These are phyloP conservation scores for Aphanocladium album DNA, from an alignment of 2,329 filamentous ascomycete species.

Conservation along the genomic window DNA sequence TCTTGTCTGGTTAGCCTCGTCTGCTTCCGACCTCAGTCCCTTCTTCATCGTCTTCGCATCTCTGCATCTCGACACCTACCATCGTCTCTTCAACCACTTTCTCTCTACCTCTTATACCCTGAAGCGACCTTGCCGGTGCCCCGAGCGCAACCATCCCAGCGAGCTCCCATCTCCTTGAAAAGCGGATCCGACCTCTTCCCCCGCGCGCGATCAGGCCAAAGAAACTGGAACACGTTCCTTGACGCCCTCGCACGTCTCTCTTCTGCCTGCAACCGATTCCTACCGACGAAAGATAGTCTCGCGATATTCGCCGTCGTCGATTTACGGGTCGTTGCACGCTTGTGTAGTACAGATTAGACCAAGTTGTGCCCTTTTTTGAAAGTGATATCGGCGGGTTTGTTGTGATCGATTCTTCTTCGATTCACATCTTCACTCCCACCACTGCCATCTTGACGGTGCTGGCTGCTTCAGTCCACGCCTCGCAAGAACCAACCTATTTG, in stretches of 20 bases:
- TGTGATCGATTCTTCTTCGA: not conserved
- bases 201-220: constrained; percentile 24
- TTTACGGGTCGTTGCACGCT: constrained; percentile 12
- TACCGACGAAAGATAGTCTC: constrained; percentile 26
- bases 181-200: constrained; percentile 23
- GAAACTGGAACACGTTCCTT: constrained; percentile 42
- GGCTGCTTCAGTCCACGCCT: constrained; percentile 19
- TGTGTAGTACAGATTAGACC: constrained; percentile 27
- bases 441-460: constrained; percentile 14
- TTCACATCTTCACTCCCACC: not conserved
- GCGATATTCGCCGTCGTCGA: constrained; percentile 14
- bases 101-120: constrained; percentile 8
- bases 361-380: constrained; percentile 20
- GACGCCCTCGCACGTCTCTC: constrained; percentile 25
- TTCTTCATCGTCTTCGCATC: constrained; percentile 4
- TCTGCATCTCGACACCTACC: constrained; percentile 8
- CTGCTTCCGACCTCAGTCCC: constrained; percentile 5
- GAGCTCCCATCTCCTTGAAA: constrained; percentile 8
- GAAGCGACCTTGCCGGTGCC: constrained; percentile 10
- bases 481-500: constrained; percentile 17
- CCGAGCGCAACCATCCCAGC: constrained; percentile 9
- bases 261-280: constrained; percentile 26
- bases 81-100: constrained; percentile 11
- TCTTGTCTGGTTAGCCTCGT: constrained; percentile 17
- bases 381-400: constrained; percentile 26